phyloP scores from a whole-genome alignment of 805 yeast genomes.

The Kluyveromyces dobzhanskii region DNA sequence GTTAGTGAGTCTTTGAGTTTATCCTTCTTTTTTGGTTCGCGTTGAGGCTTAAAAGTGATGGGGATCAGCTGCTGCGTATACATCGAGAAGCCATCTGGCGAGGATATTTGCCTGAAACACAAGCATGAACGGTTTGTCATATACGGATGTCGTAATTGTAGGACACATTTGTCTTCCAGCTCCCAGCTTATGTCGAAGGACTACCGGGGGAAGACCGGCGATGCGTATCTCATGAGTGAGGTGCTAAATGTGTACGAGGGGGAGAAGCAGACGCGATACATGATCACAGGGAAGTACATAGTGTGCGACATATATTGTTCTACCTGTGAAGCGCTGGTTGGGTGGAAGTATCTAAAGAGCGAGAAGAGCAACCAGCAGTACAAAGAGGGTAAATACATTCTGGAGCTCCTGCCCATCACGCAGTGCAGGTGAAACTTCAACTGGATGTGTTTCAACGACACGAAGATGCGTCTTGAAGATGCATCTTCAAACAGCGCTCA shows the following conservation, averaged over 20 bases:
- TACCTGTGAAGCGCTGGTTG: conserved; percentile 44
- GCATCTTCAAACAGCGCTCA: no score
- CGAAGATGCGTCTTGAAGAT: no score
- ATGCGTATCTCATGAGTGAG: conserved; percentile 44
- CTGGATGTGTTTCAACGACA: no score
- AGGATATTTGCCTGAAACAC: conserved; percentile 5
- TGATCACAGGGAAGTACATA: conserved; percentile 53
- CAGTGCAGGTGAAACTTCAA: conserved; percentile 3
- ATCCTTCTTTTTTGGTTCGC: no score
- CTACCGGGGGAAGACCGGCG: conserved; percentile 50
- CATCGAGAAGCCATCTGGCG: conserved; percentile 14
- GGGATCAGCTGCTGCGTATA: conserved; percentile 24
- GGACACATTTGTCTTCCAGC: conserved; percentile 27
- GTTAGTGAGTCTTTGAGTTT: no score
- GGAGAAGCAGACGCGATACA: conserved; percentile 33
- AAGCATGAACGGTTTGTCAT: conserved; percentile 18
- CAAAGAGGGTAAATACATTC: conserved; percentile 54
- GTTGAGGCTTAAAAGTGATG: conserved; percentile 11
- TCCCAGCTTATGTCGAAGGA: conserved; percentile 30
- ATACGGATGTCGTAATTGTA: conserved; percentile 26
- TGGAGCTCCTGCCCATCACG: conserved; percentile 31
- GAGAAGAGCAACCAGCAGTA: conserved; percentile 39
- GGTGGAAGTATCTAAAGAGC: conserved; percentile 56
- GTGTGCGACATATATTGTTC: conserved; percentile 52
- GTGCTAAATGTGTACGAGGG: conserved; percentile 39